Base-by-base conservation (phyloP, 1,139 yeast genomes). In the Saccharomyces hybrid region DNA sequence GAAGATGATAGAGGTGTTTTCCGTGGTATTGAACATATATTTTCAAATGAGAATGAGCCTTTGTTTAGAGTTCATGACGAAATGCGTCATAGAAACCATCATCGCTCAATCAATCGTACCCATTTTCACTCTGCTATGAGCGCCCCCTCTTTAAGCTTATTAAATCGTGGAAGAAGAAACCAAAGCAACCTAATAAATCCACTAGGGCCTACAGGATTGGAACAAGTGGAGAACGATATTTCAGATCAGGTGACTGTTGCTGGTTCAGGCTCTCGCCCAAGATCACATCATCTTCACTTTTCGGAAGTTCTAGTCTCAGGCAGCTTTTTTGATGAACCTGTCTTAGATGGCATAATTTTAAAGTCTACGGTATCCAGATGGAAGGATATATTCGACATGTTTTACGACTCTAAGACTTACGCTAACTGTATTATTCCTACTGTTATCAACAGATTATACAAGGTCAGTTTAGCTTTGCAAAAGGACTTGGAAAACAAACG, bases 331-430 rank as follows among this genome's bases (percentile, higher is more conserved):
- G 71, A 66, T 52, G 70, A 67, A 20, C 59, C 65, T 29, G 56
- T 67, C 5, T 53, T 66, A 13, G 67, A 64, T 50, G 70, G 71
- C 3, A 63, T 67, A n/a, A 57, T 67, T 11, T 72, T 86, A 48
- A 79, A 80, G 58, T 78, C 88, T 0, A 83, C 91, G 0, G 64
- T 72, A 11, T 85, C 85, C 54, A 76, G 96, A 60, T 89, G 96
- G 95, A 71, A 71, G 46, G 89, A 86, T 51, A 75, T 80, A 8
- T 72, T 79, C 52, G 72, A 75, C 42, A 71, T 81, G 70, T 79
- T 80, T 59, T 77, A 76, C 59, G 77, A 76, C 14, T 74, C 73
- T 38, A 71, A 71, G 14, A 71, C 71, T 47, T 76, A 76, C 28
- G 70, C 77, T 7, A 62, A 73, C 54, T 72, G 82, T 53, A 71